Percentiles rank a stretch among this genome's conserved stretches.
Conservation (phyloP, 257 asterid genomes). For the Lavandula angustifolia region DNA sequence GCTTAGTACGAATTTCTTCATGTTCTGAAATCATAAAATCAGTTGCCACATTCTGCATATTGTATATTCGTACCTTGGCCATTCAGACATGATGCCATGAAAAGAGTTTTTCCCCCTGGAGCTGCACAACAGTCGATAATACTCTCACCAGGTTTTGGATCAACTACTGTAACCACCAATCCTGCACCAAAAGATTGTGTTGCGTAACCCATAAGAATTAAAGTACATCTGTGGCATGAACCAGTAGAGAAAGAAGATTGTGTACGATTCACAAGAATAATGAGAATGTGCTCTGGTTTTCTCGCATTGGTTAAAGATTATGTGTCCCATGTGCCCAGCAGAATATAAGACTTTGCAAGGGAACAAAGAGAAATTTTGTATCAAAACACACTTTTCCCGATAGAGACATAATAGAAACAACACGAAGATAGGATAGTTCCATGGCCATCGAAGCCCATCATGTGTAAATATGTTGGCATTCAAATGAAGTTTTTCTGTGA, state of each 20-base stretch:
- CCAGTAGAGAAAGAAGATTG: background rate
- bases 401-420: constrained; percentile 7
- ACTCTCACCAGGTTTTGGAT: constrained; percentile 86
- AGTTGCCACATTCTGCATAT: background rate
- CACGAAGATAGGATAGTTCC: constrained; percentile 11
- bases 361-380: background rate
- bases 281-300: constrained; percentile 7
- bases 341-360: constrained; percentile 13
- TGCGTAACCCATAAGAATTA: constrained; percentile 15
- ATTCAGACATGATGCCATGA: constrained; percentile 78
- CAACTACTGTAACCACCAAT: constrained; percentile 68
- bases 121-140: constrained; percentile 98
- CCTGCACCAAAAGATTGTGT: constrained; percentile 51
- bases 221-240: background rate
- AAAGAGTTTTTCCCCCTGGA: constrained; percentile 97
- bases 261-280: constrained; percentile 12
- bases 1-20: constrained; percentile 13
- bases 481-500: constrained; percentile 14
- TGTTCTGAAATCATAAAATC: background rate
- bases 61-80: constrained; percentile 58
- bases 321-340: background rate
- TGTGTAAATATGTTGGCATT: background rate
- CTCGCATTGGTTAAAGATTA: background rate
- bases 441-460: constrained; percentile 5
- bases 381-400: background rate